Evolutionary conservation across 352 stramenopile genomes (phyloP).

Genomic region (Thalassiosira livingstoniorum): DNA sequence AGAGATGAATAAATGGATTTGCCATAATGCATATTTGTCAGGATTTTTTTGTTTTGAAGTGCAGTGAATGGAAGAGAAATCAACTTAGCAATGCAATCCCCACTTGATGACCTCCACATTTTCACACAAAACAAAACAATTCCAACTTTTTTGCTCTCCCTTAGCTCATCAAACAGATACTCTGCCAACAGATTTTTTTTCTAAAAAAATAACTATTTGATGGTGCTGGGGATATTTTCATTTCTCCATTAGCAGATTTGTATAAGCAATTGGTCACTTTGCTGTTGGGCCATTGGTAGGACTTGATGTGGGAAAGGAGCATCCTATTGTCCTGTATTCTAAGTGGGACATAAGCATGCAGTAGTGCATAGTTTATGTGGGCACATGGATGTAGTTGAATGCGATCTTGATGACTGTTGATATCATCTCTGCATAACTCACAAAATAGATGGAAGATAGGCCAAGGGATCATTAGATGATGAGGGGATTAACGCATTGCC

Average conservation of each 20-base stretch:
- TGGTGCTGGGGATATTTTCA: neutral
- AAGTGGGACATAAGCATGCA: neutral
- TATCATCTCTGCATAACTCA: no score
- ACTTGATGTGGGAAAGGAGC: neutral
- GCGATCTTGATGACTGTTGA: no score
- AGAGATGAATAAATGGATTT: neutral
- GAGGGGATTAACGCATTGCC: no score
- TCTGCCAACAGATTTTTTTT: neutral
- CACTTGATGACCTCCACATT: neutral
- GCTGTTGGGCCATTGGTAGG: neutral
- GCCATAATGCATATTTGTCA: neutral
- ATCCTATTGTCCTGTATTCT: neutral
- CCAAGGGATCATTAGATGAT: no score
- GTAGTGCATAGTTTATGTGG: neutral
- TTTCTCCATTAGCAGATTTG: neutral
- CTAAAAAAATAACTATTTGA: neutral
- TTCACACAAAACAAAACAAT: neutral
- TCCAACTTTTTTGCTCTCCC: neutral
- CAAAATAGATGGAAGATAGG: no score
- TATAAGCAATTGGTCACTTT: neutral
- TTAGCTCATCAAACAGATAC: neutral
- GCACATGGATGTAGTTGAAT: neutral
- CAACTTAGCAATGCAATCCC: neutral
- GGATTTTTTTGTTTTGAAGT: neutral
- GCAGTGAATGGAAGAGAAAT: neutral